Evolutionary conservation across 2,329 filamentous ascomycete species (phyloP), one percentile per base, ranked within the genome.

Genomic region (Tolypocladium cylindrosporum): DNA sequence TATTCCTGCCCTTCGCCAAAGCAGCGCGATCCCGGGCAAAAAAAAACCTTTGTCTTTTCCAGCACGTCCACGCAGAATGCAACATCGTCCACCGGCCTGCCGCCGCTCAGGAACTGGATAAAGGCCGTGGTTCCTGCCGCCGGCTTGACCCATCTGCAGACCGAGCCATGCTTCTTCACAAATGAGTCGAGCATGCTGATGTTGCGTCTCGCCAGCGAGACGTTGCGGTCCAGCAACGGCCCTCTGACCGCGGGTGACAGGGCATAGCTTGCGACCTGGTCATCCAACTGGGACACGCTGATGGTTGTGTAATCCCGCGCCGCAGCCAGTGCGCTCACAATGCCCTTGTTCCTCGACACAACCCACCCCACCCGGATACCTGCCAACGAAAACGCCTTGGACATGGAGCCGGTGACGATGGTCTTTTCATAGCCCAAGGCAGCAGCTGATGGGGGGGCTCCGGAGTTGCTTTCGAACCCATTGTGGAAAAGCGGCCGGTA

Each of bases 21-120:
- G 64, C 87, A 90, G 48, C 77, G 79, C 53, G 83, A 84, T 0
- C 88, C 91, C 0, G 91, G 90, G 11, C 90, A 76, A 59, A 94
- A 77, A 77, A 94, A 78, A 7, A 91, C 87, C 21, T 88, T 88
- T 0, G 81, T 86, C 71, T 85, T 81, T 55, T 85, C 79, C 36
- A 90, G 73, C 41, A 95, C 71, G 66, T 84, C 80, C 63, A 83
- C 75, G 64, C 88, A 93, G 64, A 96, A 87, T 4, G 77, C 77
- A n/a, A 81, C 82, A 61, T 92, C 88, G 65, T 93, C 84, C 0
- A 95, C 79, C 1, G 84, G 79, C 67, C 79, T 76, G 0, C 75
- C 83, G 52, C 81, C 79, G 55, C 79, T 77, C 56, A 76, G 77
- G 62, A 95, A 90, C 64, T 81, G 84, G 58, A 95, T 74, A 66